Evolutionary conservation across 768 basidiomycete species (phyloP), one percentile per base, ranked within the genome.

Genomic region (Saitozyma sp.): DNA sequence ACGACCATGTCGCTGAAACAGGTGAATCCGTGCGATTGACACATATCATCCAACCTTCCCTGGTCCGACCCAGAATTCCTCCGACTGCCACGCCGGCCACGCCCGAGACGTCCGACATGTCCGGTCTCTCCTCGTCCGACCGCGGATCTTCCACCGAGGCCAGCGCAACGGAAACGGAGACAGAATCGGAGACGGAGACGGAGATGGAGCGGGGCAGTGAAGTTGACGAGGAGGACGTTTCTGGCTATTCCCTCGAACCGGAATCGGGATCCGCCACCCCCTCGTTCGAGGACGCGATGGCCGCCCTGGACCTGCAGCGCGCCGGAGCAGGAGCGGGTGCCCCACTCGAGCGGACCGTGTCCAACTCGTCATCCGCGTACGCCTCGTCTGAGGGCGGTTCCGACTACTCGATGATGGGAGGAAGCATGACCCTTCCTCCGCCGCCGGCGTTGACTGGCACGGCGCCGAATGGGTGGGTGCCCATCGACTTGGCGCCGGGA

Each of bases 61-160:
- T 75, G 11, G 62, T 65, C 20, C 65, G 65, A 37, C 70, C 71
- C 1, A 58, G 60, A 8, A 9, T 59, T 6, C 17, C 58, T 0
- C 7, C 57, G 7, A n/a, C 63, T 14, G 46, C 69, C 38, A 38
- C 45, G 3, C 63, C 75, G 1, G 58, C 64, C 17, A 78, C 77
- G 7, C 77, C 77, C n/a, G 77, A 78, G 42, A 75, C 67, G 0
- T 63, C 64, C 2, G 73, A 74, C 43, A 9, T 71, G 8, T 71
- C 70, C 2, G 59, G 61, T 40, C 55, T 50, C 2, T 54, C 59
- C 42, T 14, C 11, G 8, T 51, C 58, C 14, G 61, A 58, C 14
- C n/a, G 17, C 16, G 19, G 42, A 8, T 17, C 17, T 6, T 59
- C 66, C 9, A 41, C 40, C n/a, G 64, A 37, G 3, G 14, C 42